Evolutionary conservation across 345 rosid species (phyloP), one percentile per base, ranked within the genome.

Genomic region (Murraya paniculata): DNA sequence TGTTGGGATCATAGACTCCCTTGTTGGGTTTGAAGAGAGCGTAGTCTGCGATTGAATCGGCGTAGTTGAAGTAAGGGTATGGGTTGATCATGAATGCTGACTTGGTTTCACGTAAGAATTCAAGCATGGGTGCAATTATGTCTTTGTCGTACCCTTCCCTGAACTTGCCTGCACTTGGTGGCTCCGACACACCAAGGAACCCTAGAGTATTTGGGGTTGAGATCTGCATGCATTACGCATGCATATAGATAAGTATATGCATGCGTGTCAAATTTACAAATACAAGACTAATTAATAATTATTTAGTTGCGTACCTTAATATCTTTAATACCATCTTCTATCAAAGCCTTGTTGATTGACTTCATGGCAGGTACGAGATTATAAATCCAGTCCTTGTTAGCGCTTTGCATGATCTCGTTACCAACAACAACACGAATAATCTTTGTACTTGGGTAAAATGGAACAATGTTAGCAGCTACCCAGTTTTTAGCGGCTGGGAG

Each of bases 1-100:
- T 93, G 72, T 68, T 71, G 8, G 64, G 28, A 80, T 95, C 98
- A 61, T 67, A 84, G 45, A 90, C 27, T 2, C 96, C 95, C 0
- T 58, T 83, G 84, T 83, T 87, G 1, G 83, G 86, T 48, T 79
- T 85, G 90, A 92, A 95, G 27, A 91, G 83, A 38, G 82, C 84
- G 77, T 79, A 95, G 60, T 93, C 83, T 6, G 81, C 68, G 38
- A 75, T 38, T 7, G 71, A 64, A 0, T 83, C 85, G 1, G 78
- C 62, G 77, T 85, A 91, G 28, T 87, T 81, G 72, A 93, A 95
- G 83, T 89, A 95, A 5, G 99, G 97, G 76, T 95, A 93, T 0
- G 99, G 97, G 80, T 93, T 93, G 41, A 95, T 45, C 90, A 92
- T 79, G 79, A 95, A 88, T 4, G 94, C 93, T 28, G 98, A 92